Base-by-base conservation (phyloP, 306 rosid genomes). In the Quercus mongolica region DNA sequence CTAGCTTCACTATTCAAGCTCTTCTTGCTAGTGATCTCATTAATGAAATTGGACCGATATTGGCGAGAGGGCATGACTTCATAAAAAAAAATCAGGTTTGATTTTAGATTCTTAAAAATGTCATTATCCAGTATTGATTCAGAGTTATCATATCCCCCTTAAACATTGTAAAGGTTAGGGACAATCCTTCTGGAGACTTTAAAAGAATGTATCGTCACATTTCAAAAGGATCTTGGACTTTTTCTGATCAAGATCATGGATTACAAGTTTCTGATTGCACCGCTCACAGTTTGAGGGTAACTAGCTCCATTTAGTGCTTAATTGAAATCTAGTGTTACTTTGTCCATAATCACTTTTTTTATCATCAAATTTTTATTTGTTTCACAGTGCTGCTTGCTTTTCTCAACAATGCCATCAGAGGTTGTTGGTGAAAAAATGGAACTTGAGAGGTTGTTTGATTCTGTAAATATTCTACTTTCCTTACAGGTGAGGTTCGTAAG, bases 201-300 rank as follows among this genome's bases (percentile, higher is more conserved):
- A 83, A 85, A 65, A 79, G 83, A 33, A 91, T 91, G 97, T 14
- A 83, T 78, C 92, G 92, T 58, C 97, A 93, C 75, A 93, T 86
- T 76, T 93, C 94, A 9, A 93, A 91, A 81, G 98, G 98, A 17
- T 76, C 92, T 5, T 93, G 98, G 98, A 87, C 94, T 31, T 91
- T 91, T 71, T 93, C 98, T 10, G 94, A 93, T 62, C 87, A 84
- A 71, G 98, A 93, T 76, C 94, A 91, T 17, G 98, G 97, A 78
- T 93, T 94, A 97, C 97, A 91, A 80, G 89, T 87, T 84, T 93
- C 94, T 31, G 98, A 92, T 83, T 85, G 94, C 61, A 91, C 97
- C 6, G 94, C 97, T 1, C 96, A 92, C 69, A 89, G 87, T 76
- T 76, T 92, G 41, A 91, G 88, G 93, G 95, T 92, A 79, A 73